Conservation (phyloP, 805 yeast genomes). For the Monosporozyma aerobia region DNA sequence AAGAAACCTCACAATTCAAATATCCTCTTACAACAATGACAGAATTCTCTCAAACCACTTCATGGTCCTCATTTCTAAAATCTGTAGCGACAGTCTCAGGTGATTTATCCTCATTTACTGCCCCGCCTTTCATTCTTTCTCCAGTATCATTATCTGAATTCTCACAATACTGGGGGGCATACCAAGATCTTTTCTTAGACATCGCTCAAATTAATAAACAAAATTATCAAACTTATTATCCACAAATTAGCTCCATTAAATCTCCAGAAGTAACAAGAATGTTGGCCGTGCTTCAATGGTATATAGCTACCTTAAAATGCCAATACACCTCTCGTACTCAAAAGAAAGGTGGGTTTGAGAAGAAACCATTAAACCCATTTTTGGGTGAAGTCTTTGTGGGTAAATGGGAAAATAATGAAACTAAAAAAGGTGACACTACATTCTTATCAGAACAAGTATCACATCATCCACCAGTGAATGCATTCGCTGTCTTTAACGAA, state of each 20-base stretch:
- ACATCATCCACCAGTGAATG: constrained; percentile 96
- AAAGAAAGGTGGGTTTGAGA: constrained; percentile 83
- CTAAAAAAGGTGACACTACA: constrained; percentile 60
- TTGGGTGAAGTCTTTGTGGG: constrained; percentile 92
- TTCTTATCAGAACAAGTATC: constrained; percentile 87
- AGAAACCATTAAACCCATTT: constrained; percentile 94
- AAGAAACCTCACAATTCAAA: background rate
- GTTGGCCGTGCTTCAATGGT: constrained; percentile 83
- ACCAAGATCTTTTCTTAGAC: constrained; percentile 70
- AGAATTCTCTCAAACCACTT: constrained; percentile 33
- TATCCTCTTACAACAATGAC: constrained; percentile 15
- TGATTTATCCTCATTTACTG: constrained; percentile 86
- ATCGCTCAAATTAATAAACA: constrained; percentile 40
- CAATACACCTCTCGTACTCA: constrained; percentile 92
- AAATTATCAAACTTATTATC: constrained; percentile 13
- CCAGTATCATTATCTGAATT: constrained; percentile 85
- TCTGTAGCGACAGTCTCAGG: constrained; percentile 90
- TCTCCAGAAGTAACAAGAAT: constrained; percentile 43
- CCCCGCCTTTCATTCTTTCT: constrained; percentile 93
- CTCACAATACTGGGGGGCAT: constrained; percentile 94
- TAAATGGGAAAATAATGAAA: constrained; percentile 59
- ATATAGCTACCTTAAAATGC: constrained; percentile 78
- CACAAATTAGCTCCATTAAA: constrained; percentile 34
- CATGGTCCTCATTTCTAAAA: constrained; percentile 91
- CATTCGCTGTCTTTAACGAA: constrained; percentile 71